Base-by-base conservation (phyloP, 495 filamentous ascomycete species). In the Aspergillus heteromorphus region DNA sequence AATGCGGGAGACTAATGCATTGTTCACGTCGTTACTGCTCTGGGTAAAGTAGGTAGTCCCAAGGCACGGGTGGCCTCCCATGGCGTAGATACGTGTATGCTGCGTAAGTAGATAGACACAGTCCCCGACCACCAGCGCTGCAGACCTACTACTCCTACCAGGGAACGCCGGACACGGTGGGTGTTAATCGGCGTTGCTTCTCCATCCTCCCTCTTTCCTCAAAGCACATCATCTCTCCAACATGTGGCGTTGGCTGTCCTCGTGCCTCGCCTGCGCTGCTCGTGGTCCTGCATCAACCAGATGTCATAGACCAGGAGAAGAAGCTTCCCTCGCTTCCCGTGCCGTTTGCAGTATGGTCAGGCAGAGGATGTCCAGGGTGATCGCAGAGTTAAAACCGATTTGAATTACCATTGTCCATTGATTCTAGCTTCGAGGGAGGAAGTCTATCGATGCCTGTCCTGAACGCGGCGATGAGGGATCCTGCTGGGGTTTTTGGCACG, bases 271-370 rank as follows among this genome's bases (percentile, higher is more conserved):
- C 38, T 51, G 34, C 18, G 31, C 18, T 50, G 29, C 31, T 47
- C 30, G 20, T 34, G 5, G 29, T 21, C 40, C 49, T 47, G 30
- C 42, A 43, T 51, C 42, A 43, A 31, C 13, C 7, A 45, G 31
- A 51, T 55, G 57, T 55, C 57, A 60, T 60, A 21, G 57, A 60
- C 23, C 16, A 18, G 43, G 36, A 19, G 43, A 43, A 19, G 40
- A 53, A 60, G 48, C 53, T 55, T 55, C 57, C 57, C 53, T 17
- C 29, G 36, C 23, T 40, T 45, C 36, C 53, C 45, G 49, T 48
- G 40, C 54, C 52, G 52, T 51, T 56, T 56, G 36, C 54, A 51
- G 56, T 43, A 16, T 20, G 14, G 18, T 7, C 11, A 19, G 23
- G 30, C 40, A 45, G 42, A 18, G 27, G 38, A 30, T 11, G 31